Base-by-base conservation (phyloP, 129 eudicot genomes). In the Calendula officinalis region DNA sequence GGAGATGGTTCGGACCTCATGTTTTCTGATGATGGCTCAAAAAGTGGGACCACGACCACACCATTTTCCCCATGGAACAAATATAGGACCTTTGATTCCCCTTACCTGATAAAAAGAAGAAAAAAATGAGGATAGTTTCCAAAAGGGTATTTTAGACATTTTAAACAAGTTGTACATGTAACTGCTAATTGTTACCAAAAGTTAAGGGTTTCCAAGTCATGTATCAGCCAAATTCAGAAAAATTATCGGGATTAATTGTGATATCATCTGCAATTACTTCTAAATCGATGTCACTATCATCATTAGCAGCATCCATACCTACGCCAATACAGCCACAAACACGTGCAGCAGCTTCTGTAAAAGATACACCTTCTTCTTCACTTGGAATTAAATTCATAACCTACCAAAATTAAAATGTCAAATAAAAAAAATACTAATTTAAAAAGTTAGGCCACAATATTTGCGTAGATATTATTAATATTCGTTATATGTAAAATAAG, bases 271-370 rank as follows among this genome's bases (percentile, higher is more conserved):
- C 83, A 60, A 82, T 75, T 57, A 82, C 87, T 75, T 82, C 83
- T 47, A 82, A 65, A 70, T 82, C 87, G 58, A 83, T 82, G 61
- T 78, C 87, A 61, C 83, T 77, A 40, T 82, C 87, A 58, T 67
- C 80, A 69, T 82, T 70, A 4, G 76, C 81, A 12, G 81, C 51
- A 15, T 68, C 64, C 56, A 60, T 55, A 53, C 87, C 87, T 35
- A 83, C 87, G 47, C 78, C 81, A 62, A 82, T 66, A 62, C 87
- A 78, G 33, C 87, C 81, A 69, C 80, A 80, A 49, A 82, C 83
- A 53, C 87, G 80, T 38, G 78, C 69, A 45, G 77, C 81, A 46
- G 87, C 87, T 58, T 78, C 83, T 1, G 42, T 77, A 56, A 78
- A 78, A 1, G 74, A 56, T 67, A 78, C 87, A 43, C 87, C 81